Conservation (phyloP, 2,329 filamentous ascomycete species). For the Hymenoscyphus fraxineus region DNA sequence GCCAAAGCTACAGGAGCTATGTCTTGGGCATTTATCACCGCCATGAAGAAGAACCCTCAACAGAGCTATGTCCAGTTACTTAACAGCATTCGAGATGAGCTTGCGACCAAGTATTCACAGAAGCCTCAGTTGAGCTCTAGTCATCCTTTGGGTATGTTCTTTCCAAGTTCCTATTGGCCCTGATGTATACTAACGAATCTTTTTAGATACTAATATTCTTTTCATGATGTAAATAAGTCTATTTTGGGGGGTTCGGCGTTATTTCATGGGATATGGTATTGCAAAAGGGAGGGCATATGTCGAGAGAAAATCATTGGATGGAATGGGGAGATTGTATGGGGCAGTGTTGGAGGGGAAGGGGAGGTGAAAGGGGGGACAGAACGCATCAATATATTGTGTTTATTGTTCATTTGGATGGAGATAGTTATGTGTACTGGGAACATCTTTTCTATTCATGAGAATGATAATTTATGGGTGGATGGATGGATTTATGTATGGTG, state of each 20-base stretch:
- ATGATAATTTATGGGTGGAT: background rate
- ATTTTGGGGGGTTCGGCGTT: background rate
- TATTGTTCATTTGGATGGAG: background rate
- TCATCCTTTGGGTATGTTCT: slow-evolving; percentile 76
- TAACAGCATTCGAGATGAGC: slow-evolving; percentile 89
- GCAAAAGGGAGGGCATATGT: no score
- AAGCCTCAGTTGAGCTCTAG: slow-evolving; percentile 96
- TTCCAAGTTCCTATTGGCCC: background rate
- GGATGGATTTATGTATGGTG: background rate
- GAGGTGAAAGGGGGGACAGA: background rate
- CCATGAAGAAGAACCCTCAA: slow-evolving; percentile 86
- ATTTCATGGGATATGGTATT: background rate
- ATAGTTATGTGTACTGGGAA: no score
- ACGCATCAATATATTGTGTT: no score
- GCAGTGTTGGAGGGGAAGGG: background rate
- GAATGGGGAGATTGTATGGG: background rate
- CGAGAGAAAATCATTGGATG: background rate
- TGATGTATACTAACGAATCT: no score
- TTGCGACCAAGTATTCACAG: slow-evolving; percentile 82
- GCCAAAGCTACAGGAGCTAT: slow-evolving; percentile 91
- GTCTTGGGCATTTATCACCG: slow-evolving; percentile 94
- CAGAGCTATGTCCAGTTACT: slow-evolving; percentile 95
- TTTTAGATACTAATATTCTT: slow-evolving; percentile 56
- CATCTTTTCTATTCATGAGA: background rate
- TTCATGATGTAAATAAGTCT: slow-evolving; percentile 53